Base-by-base conservation (phyloP, 1,139 yeast genomes). In the Lodderomyces jiufengensis region DNA sequence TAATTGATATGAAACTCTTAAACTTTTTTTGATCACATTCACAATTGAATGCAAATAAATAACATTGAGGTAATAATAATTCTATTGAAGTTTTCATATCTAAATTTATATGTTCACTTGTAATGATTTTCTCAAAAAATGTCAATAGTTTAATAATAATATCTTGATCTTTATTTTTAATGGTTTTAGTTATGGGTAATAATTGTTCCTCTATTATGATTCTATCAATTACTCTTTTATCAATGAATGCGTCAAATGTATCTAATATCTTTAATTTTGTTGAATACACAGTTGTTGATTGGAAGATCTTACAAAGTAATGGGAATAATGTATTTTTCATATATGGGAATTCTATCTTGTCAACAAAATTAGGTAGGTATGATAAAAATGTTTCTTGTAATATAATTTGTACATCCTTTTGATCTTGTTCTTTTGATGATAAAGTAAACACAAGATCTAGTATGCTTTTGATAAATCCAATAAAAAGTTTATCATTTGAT, bases 231-330 rank as follows among this genome's bases (percentile, higher is more conserved):
- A 78, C 73, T 44, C 77, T 78, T 38, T 60, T 51, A 10, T 70
- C 73, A 10, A 86, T 73, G 51, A 88, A 63, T 32, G 63, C 59
- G 16, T 74, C 72, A 49, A 92, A 81, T 1, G 85, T 70, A 21
- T 70, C 64, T n/a, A 88, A 68, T 2, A 95, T 76, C 10, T 79
- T 71, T 24, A 82, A 65, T 49, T 92, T 88, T 22, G 90, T 84
- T 3, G 85, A 78, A 27, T 88, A 63, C 28, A 92, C 77, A 0
- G 94, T 84, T 0, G 97, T 90, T 31, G 87, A 84, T 28, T 86
- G 76, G 58, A 88, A 90, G 3, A 86, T 75, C 29, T 73, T 74
- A 28, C 87, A 76, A 16, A 88, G 66, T 29, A 78, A 63, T 1
- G 96, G 95, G 54, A 85, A 76, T 12, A 87, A 66, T 12, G 76